A percentile compares a stretch with the other conserved stretches of the same genome.
Conservation (phyloP, 2,329 filamentous ascomycete genomes). For the Penicillium aurantiogriseum region DNA sequence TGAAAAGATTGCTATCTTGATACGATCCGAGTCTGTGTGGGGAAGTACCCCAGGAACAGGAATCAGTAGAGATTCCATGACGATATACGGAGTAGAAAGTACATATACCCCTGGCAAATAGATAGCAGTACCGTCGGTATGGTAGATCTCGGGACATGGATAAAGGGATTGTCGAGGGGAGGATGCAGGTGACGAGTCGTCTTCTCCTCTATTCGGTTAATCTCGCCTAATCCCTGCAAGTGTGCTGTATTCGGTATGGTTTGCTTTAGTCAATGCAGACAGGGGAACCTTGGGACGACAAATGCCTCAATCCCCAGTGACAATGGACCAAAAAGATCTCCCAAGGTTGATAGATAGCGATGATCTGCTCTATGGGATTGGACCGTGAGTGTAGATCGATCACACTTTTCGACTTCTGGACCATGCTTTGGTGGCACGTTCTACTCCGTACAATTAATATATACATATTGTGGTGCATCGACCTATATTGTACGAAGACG, state of each 20-base stretch:
- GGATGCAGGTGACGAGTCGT: neutral
- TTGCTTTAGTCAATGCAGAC: neutral
- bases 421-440: neutral
- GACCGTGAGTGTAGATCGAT: neutral
- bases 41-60: neutral
- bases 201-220: neutral
- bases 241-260: neutral
- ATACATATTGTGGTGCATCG: neutral
- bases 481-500: neutral
- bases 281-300: neutral
- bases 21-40: neutral
- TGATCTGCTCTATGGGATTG: neutral
- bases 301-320: conserved; percentile 1
- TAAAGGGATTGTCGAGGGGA: neutral
- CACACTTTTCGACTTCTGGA: neutral
- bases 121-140: neutral
- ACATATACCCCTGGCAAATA: neutral
- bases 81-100: neutral
- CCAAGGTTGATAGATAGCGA: neutral
- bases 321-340: neutral
- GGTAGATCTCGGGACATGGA: neutral
- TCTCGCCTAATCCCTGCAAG: neutral
- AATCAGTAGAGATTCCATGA: neutral
- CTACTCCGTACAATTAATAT: neutral
- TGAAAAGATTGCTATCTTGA: neutral